Conservation (phyloP, 352 stramenopile species). For the Phytopythium chamaehyphon region DNA sequence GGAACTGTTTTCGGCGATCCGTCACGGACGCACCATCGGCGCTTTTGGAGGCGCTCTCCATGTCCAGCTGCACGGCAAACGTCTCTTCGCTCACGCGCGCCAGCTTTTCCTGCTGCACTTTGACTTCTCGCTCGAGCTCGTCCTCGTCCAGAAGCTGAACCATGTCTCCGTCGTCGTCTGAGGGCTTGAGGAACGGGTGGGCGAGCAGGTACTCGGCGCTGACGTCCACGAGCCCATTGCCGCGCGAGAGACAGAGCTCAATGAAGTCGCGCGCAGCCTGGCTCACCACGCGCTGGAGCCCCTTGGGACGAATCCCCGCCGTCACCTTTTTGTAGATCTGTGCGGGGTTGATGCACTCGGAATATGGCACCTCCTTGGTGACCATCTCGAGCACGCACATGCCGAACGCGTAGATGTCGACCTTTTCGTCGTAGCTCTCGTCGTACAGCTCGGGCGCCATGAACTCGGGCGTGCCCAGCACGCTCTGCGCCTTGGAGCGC, state of each 20-base stretch:
- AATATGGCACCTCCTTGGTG: constrained; percentile 98
- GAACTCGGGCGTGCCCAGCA: constrained; percentile 98
- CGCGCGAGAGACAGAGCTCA: constrained; percentile 75
- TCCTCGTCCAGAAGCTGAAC: constrained; percentile 70
- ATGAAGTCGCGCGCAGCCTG: constrained; percentile 78
- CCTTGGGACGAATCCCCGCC: constrained; percentile 70
- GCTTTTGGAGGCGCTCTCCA: constrained; percentile 66
- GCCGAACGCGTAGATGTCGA: constrained; percentile 98
- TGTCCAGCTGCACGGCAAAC: constrained; percentile 67
- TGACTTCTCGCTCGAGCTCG: constrained; percentile 50
- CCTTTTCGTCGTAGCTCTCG: constrained; percentile 97
- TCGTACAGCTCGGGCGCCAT: constrained; percentile 99
- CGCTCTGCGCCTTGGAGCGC: constrained; percentile 81
- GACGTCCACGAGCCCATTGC: constrained; percentile 77
- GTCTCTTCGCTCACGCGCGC: constrained; percentile 55
- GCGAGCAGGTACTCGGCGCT: constrained; percentile 74
- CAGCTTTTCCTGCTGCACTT: constrained; percentile 39
- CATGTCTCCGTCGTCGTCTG: constrained; percentile 79
- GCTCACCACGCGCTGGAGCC: constrained; percentile 68
- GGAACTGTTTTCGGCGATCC: constrained; percentile 45
- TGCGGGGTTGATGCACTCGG: constrained; percentile 91
- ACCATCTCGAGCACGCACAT: constrained; percentile 99
- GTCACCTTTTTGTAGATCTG: constrained; percentile 93
- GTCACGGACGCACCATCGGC: constrained; percentile 19
- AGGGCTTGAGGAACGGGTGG: constrained; percentile 72